A percentile compares a stretch with the other conserved stretches of the same genome.
These are phyloP conservation scores for Solanum pinnatisectum DNA, from an alignment of 257 asterid species.

Conservation along the genomic window DNA sequence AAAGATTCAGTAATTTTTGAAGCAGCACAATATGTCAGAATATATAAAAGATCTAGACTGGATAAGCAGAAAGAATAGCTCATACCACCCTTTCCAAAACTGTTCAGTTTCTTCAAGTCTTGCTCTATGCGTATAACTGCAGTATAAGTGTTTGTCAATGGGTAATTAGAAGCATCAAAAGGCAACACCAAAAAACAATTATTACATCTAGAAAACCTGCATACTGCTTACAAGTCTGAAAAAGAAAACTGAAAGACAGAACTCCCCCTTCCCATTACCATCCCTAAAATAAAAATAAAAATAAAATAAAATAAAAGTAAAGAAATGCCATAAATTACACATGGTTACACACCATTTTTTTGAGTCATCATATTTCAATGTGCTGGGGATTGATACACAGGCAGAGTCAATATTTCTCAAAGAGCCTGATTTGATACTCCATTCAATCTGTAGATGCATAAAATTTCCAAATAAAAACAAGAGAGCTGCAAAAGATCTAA, in stretches of 20 bases:
- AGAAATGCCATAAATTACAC: background rate
- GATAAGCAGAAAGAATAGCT: conserved; percentile 3
- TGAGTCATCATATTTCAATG: conserved; percentile 65
- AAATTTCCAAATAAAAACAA: background rate
- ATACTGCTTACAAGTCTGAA: background rate
- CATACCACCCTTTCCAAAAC: conserved; percentile 94
- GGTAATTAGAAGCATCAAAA: background rate
- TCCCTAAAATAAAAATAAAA: background rate
- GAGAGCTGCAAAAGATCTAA: background rate
- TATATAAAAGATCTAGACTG: background rate
- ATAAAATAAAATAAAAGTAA: background rate
- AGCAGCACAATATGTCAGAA: background rate
- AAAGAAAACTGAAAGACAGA: background rate
- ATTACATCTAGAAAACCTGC: background rate
- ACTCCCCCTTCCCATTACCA: background rate
- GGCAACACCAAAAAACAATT: background rate
- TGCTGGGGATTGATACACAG: conserved; percentile 82
- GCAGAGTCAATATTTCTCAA: conserved; percentile 90
- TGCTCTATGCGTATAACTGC: conserved; percentile 86
- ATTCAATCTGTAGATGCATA: conserved; percentile 57
- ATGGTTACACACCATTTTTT: conserved; percentile 60
- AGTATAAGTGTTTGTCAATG: background rate
- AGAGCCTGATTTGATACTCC: conserved; percentile 92
- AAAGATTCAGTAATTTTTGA: background rate
- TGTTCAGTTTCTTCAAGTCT: conserved; percentile 83